phyloP scores from a whole-genome alignment of 2,329 filamentous ascomycete genomes.

The Metarhizium rileyi region DNA sequence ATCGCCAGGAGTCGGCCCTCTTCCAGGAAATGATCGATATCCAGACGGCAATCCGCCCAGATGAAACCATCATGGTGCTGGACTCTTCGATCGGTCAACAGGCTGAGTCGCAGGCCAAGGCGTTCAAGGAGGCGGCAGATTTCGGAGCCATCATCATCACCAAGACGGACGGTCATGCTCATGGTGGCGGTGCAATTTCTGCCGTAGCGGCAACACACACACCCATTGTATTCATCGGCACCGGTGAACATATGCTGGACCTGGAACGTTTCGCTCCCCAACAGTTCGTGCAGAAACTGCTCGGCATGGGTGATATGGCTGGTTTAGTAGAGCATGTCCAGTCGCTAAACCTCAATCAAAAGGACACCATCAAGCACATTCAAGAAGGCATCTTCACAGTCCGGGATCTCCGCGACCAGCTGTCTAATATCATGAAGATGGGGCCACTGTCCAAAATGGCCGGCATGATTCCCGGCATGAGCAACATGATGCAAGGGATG shows the following conservation, averaged over 20 bases:
- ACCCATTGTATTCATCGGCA: constrained; percentile 96
- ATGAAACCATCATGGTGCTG: constrained; percentile 97
- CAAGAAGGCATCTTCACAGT: constrained; percentile 94
- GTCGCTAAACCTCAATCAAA: constrained; percentile 88
- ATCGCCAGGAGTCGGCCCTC: constrained; percentile 87
- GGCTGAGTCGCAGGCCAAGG: constrained; percentile 86
- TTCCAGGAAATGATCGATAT: constrained; percentile 99
- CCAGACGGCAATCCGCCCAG: constrained; percentile 76
- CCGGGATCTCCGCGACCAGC: constrained; percentile 86
- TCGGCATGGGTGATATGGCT: constrained; percentile 96
- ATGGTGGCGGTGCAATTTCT: constrained; percentile 93
- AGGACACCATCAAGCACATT: constrained; percentile 99
- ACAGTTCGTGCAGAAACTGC: constrained; percentile 84
- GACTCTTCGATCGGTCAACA: constrained; percentile 95
- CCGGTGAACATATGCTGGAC: constrained; percentile 93
- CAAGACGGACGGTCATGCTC: constrained; percentile 93
- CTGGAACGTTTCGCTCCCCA: constrained; percentile 87
- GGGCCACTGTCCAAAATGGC: constrained; percentile 95
- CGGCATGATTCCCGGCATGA: constrained; percentile 95
- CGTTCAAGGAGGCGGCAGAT: constrained; percentile 94
- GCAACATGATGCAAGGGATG: constrained; percentile 88
- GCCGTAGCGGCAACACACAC: constrained; percentile 94
- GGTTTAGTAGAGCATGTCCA: constrained; percentile 95
- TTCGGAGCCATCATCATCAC: constrained; percentile 99
- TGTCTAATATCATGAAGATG: constrained; percentile 99